Conservation (phyloP, 2,329 filamentous ascomycete species). For the Trichophyton benhamiae region DNA sequence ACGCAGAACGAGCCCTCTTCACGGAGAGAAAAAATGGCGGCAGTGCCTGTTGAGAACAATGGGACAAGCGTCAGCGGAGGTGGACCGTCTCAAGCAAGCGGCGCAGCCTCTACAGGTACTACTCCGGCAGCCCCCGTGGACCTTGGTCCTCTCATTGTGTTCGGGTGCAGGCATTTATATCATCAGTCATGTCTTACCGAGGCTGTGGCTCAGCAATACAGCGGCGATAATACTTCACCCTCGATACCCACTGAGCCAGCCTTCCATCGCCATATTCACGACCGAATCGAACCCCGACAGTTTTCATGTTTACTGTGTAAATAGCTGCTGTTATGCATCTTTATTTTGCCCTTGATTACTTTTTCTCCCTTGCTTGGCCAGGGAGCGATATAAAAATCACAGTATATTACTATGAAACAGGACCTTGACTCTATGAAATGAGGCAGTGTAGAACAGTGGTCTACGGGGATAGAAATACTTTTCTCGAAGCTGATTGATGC, state of each 20-base stretch:
- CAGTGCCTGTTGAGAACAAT: constrained; percentile 4
- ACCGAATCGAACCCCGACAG: constrained; percentile 18
- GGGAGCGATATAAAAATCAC: no score
- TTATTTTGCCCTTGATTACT: neutral
- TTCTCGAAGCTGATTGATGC: no score
- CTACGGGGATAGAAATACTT: no score
- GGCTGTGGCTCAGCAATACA: constrained; percentile 3
- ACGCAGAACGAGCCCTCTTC: neutral
- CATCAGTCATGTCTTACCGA: constrained; percentile 33
- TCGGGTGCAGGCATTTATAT: constrained; percentile 39
- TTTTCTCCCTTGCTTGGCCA: no score
- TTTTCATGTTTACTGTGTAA: constrained; percentile 28
- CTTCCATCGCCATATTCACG: neutral
- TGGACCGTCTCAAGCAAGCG: neutral
- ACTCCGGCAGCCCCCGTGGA: constrained; percentile 5
- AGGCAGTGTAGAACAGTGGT: no score
- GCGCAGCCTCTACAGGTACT: neutral
- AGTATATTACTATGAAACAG: no score
- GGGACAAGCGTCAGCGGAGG: constrained; percentile 6
- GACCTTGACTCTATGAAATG: no score
- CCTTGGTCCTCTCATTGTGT: constrained; percentile 31
- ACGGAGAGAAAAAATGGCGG: constrained; percentile 6
- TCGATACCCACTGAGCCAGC: neutral
- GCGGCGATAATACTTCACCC: neutral
- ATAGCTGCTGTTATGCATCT: constrained; percentile 8